Evolutionary conservation across 2,329 filamentous ascomycete species (phyloP).

Genomic region (Fusarium pseudograminearum): DNA sequence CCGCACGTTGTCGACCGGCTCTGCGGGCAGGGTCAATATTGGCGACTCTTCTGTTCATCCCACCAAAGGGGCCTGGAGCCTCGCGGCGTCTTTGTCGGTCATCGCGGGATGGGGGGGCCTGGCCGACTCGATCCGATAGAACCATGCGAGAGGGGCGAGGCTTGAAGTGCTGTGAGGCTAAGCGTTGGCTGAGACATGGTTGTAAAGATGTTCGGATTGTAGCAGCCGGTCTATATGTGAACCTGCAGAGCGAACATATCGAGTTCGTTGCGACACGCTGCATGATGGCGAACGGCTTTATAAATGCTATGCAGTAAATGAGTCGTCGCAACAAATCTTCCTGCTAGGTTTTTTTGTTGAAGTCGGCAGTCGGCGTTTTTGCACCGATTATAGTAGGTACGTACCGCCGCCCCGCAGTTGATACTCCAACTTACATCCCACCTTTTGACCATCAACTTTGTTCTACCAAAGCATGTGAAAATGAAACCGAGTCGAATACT

Average conservation of each 20-base stretch:
- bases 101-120: constrained; percentile 52
- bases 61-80: constrained; percentile 63
- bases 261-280: constrained; percentile 41
- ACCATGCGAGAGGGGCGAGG: constrained; percentile 68
- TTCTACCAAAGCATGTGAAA: background rate
- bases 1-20: constrained; percentile 29
- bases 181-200: constrained; percentile 53
- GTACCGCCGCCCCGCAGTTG: background rate
- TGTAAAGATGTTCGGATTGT: constrained; percentile 39
- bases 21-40: constrained; percentile 50
- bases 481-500: background rate
- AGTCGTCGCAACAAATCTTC: constrained; percentile 10
- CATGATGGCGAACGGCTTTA: constrained; percentile 34
- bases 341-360: constrained; percentile 15
- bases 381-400: constrained; percentile 18
- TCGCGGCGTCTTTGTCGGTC: constrained; percentile 55
- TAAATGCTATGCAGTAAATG: constrained; percentile 1
- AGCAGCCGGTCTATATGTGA: constrained; percentile 29
- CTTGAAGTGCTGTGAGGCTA: constrained; percentile 52
- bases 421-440: background rate
- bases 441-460: background rate
- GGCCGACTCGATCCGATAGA: constrained; percentile 65
- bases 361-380: constrained; percentile 42
- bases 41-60: constrained; percentile 67
- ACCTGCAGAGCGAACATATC: constrained; percentile 44